Base-by-base conservation (phyloP, 2,329 filamentous ascomycete genomes). In the Zelopaecilomyces penicillatus region DNA sequence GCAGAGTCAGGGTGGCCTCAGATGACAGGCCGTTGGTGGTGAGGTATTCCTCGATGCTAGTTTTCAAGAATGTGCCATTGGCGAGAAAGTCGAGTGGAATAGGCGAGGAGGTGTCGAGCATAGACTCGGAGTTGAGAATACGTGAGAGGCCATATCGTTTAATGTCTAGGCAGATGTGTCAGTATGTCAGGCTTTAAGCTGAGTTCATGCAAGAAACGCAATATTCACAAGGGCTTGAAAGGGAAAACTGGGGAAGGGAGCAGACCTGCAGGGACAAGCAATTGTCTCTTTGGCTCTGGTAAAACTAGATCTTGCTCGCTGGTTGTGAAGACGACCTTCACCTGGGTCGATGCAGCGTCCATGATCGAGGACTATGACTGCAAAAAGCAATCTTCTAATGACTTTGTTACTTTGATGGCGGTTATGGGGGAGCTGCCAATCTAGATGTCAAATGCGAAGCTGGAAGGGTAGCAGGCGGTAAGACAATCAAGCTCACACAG, bases 1-100 rank as follows among this genome's bases (percentile, higher is more conserved):
- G 90, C 46, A 98, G 76, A 32, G 83, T 85, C 42, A 98, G 70
- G 4, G 85, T 91, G 4, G 83, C 85, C 70, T 98, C 93, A 36
- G 88, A 79, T 19, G 88, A 95, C 49, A 97, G 82, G 41, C 91
- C 91, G 58, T 93, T 86, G 50, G 82, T 73, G 11, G 82, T 82
- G 48, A 98, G 80, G 66, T 95, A 95, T 58, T 96, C 87, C 62
- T 95, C 87, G 53, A 98, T 79, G 12, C 87, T 88, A 28, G 89
- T 86, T 50, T 87, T 84, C 42, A 98, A 78, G 65, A 95, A 96
- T 58, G 85, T 83, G 64, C 93, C 93, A 65, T 96, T 93, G 67
- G 95, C 83, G 55, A 98, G 78, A 70, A 98, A 97, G 66, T 98
- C 93, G 66, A 98, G 84, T 12, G 87, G 87, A 39, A 90, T 75